A percentile compares a stretch with the other conserved stretches of the same genome.
Evolutionary conservation across 1,284 basidiomycete species (phyloP).

Genomic region (Cryptococcus sp.): DNA sequence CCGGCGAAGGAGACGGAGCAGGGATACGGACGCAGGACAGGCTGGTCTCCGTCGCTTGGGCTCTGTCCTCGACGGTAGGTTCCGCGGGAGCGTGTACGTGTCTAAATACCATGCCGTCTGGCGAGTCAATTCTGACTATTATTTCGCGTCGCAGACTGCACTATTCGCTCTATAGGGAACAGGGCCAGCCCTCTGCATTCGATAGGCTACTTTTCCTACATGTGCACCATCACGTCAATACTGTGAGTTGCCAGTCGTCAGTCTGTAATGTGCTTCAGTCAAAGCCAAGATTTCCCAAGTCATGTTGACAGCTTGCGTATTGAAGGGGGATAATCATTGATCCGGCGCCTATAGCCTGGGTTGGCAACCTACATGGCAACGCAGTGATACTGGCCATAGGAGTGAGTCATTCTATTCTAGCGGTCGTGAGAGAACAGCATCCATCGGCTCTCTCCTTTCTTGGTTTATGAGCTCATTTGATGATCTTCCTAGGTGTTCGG

Average conservation of each 20-base stretch:
- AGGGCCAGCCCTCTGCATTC: conserved; percentile 72
- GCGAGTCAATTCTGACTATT: background rate
- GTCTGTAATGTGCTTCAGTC: conserved; percentile 14
- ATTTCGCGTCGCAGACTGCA: conserved; percentile 57
- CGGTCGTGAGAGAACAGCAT: conserved; percentile 41
- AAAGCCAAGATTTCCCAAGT: background rate
- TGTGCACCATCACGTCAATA: conserved; percentile 62
- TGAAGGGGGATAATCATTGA: conserved; percentile 34
- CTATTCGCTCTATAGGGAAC: conserved; percentile 70
- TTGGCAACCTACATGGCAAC: conserved; percentile 15
- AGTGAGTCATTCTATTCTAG: conserved; percentile 53
- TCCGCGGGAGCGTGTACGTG: conserved; percentile 48
- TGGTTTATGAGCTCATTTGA: background rate
- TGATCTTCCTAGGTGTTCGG: conserved; percentile 56
- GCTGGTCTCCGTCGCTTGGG: conserved; percentile 32
- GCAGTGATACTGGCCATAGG: conserved; percentile 51
- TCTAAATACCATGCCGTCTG: background rate
- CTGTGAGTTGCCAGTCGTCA: conserved; percentile 52
- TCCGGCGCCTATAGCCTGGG: conserved; percentile 7
- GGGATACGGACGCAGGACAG: conserved; percentile 13
- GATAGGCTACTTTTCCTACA: conserved; percentile 67
- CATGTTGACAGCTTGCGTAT: conserved; percentile 24
- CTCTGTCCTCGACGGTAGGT: conserved; percentile 40
- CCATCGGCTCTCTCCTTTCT: background rate
- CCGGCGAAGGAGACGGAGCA: conserved; percentile 24